A percentile compares a stretch with the other conserved stretches of the same genome.
These are phyloP conservation scores for Diaporthe sp. DNA, from an alignment of 2,329 filamentous ascomycete genomes.

Conservation along the genomic window DNA sequence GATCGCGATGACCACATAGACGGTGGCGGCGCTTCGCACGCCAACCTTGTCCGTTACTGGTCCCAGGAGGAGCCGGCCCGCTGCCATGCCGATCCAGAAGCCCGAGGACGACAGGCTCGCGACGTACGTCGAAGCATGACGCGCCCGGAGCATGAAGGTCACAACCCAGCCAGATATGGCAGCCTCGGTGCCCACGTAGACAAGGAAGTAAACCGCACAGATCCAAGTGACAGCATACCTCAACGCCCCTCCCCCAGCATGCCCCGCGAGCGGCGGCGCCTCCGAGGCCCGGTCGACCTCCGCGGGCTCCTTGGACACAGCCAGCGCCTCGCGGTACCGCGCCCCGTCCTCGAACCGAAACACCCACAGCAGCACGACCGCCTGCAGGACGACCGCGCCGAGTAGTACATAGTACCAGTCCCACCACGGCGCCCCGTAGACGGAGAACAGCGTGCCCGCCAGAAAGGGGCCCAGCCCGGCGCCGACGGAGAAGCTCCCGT, in stretches of 20 bases:
- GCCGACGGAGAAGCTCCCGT: constrained; percentile 56
- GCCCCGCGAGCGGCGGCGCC: neutral
- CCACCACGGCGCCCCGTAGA: constrained; percentile 50
- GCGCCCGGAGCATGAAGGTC: constrained; percentile 58
- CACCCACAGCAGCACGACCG: constrained; percentile 48
- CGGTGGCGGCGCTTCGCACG: constrained; percentile 45
- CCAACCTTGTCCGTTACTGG: constrained; percentile 50
- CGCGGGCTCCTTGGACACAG: neutral
- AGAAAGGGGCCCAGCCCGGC: constrained; percentile 55
- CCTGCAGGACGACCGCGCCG: constrained; percentile 37
- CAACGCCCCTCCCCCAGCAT: constrained; percentile 46
- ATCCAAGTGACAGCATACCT: constrained; percentile 54
- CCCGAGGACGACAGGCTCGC: constrained; percentile 57
- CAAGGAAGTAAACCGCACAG: constrained; percentile 58
- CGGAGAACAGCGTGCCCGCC: constrained; percentile 49
- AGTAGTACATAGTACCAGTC: constrained; percentile 56
- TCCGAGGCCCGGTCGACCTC: neutral
- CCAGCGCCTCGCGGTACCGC: constrained; percentile 47
- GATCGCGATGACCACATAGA: constrained; percentile 46
- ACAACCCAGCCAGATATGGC: constrained; percentile 61
- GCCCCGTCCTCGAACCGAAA: constrained; percentile 54
- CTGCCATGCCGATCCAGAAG: constrained; percentile 60
- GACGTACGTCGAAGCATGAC: constrained; percentile 51
- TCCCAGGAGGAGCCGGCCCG: constrained; percentile 53
- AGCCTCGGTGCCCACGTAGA: constrained; percentile 59